A percentile compares a stretch with the other conserved stretches of the same genome.
These are phyloP conservation scores for Rhizophlyctis rosea DNA, from an alignment of 192 early-diverging fungal species.

Conservation along the genomic window DNA sequence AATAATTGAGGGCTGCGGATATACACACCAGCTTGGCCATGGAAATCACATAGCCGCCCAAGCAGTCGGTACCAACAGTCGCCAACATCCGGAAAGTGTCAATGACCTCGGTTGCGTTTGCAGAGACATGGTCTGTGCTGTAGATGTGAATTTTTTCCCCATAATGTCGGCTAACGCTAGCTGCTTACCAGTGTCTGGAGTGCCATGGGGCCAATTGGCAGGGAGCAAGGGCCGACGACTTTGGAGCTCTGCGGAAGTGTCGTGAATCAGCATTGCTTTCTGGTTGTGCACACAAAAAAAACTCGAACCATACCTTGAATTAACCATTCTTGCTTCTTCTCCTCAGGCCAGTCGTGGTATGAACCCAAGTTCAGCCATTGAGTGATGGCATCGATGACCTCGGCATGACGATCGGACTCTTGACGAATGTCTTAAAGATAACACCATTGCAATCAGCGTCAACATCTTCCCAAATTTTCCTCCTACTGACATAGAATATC, in stretches of 20 bases:
- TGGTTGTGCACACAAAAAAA: neutral
- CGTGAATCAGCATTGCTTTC: neutral
- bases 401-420: constrained; percentile 31
- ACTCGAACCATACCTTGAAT: constrained; percentile 9
- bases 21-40: constrained; percentile 24
- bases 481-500: too few relatives aligned
- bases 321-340: constrained; percentile 30
- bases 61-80: constrained; percentile 25
- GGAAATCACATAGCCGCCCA: constrained; percentile 34
- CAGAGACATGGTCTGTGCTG: constrained; percentile 8
- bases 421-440: constrained; percentile 41
- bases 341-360: constrained; percentile 27
- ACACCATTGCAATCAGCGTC: too few relatives aligned
- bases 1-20: neutral
- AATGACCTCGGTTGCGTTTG: constrained; percentile 30
- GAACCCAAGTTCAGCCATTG: constrained; percentile 22
- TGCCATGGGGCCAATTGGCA: constrained; percentile 18
- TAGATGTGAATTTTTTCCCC: too few relatives aligned
- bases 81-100: constrained; percentile 29
- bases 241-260: constrained; percentile 23
- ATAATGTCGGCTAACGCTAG: too few relatives aligned
- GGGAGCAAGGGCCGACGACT: constrained; percentile 28
- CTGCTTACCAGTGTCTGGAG: too few relatives aligned
- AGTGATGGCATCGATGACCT: constrained; percentile 32
- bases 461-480: too few relatives aligned